A percentile compares a stretch with the other conserved stretches of the same genome.
These are phyloP conservation scores for Boletus tomentosulus DNA, from an alignment of 768 basidiomycete species.

Conservation along the genomic window DNA sequence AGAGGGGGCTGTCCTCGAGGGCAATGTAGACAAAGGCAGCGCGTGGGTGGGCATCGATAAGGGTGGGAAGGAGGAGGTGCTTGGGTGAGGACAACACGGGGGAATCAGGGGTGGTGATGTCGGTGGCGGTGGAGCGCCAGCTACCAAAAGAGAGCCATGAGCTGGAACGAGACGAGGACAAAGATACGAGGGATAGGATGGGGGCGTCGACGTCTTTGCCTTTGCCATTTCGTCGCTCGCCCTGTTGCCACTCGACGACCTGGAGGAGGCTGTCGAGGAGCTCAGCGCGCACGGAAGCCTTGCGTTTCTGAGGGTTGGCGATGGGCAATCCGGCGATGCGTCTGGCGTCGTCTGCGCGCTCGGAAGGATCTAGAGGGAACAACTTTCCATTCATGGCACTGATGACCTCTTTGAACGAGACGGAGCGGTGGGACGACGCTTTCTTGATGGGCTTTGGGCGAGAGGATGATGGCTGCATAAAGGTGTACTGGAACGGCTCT, in stretches of 20 bases:
- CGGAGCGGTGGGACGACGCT: constrained; percentile 29
- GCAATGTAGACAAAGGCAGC: constrained; percentile 33
- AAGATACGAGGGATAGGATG: constrained; percentile 17
- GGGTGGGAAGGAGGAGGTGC: constrained; percentile 27
- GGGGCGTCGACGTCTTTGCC: constrained; percentile 40
- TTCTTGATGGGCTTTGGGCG: constrained; percentile 16
- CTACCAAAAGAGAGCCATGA: constrained; percentile 44
- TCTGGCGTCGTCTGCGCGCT: constrained; percentile 30
- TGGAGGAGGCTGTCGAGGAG: constrained; percentile 44
- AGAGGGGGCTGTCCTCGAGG: constrained; percentile 37
- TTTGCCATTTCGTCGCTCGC: constrained; percentile 36
- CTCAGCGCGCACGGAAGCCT: constrained; percentile 26
- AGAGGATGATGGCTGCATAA: constrained; percentile 27
- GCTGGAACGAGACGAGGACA: constrained; percentile 34
- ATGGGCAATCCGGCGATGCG: constrained; percentile 26
- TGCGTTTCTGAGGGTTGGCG: constrained; percentile 15
- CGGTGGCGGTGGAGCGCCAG: constrained; percentile 36
- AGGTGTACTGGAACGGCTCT: constrained; percentile 32
- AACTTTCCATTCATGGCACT: constrained; percentile 55
- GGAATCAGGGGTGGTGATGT: constrained; percentile 31
- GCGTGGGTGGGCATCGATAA: constrained; percentile 26
- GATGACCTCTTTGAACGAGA: constrained; percentile 56
- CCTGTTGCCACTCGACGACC: constrained; percentile 40
- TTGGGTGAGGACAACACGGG: constrained; percentile 33
- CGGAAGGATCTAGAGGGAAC: constrained; percentile 42